These are phyloP conservation scores for Neophaeococcomyces mojaviensis DNA, from an alignment of 2,329 filamentous ascomycete species.

Conservation along the genomic window DNA sequence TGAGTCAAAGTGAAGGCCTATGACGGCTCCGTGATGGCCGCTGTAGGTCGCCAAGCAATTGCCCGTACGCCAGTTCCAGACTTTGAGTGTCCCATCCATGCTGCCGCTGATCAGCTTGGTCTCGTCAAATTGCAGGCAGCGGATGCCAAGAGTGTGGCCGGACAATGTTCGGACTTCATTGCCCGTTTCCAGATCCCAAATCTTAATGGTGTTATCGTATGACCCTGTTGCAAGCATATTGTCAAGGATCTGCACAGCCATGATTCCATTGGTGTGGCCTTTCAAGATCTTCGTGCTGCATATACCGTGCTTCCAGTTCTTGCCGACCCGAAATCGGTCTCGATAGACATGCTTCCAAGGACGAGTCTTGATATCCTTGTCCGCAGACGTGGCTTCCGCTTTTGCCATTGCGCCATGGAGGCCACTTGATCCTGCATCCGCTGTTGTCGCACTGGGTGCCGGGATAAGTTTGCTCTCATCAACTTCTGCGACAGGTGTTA, in stretches of 20 bases:
- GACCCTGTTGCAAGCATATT: constrained; percentile 88
- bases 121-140: constrained; percentile 88
- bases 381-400: constrained; percentile 10
- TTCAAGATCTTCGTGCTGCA: constrained; percentile 77
- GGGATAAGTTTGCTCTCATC: not conserved
- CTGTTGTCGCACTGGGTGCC: constrained; percentile 2
- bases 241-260: constrained; percentile 73
- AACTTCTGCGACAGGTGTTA: constrained; percentile 41
- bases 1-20: constrained; percentile 79
- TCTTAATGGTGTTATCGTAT: constrained; percentile 90
- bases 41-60: constrained; percentile 73
- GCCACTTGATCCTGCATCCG: constrained; percentile 5
- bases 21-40: constrained; percentile 73
- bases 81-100: constrained; percentile 76
- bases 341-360: constrained; percentile 98
- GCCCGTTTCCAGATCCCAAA: constrained; percentile 89
- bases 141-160: constrained; percentile 76
- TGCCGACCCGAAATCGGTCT: constrained; percentile 89
- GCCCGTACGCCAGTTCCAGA: constrained; percentile 96
- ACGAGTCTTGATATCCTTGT: constrained; percentile 30
- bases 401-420: constrained; percentile 9
- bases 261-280: constrained; percentile 82
- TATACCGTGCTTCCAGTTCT: constrained; percentile 93
- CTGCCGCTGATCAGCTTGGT: constrained; percentile 84
- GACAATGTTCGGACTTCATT: constrained; percentile 75